phyloP scores from a whole-genome alignment of 1,139 yeast genomes.

The Hemisphaericaspora subhashii region DNA sequence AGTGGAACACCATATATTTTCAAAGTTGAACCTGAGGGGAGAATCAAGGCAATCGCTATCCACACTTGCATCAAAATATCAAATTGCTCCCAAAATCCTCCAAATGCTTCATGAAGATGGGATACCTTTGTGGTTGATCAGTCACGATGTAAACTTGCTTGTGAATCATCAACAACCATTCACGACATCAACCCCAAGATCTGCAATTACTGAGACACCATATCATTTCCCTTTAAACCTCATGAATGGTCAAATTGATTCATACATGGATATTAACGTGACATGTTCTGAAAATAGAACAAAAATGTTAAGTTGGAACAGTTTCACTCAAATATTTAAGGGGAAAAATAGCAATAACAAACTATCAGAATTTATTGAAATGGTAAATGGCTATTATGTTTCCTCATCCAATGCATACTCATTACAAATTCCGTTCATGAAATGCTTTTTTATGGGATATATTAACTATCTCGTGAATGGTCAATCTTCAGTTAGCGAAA shows the following conservation, averaged over 20 bases:
- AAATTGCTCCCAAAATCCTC: not conserved
- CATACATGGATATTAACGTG: conserved; percentile 29
- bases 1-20: conserved; percentile 15
- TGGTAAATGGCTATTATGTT: conserved; percentile 35
- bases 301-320: conserved; percentile 35
- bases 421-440: conserved; percentile 41
- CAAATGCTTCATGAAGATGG: conserved; percentile 4
- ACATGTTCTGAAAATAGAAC: conserved; percentile 9
- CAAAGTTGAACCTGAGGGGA: conserved; percentile 8
- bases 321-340: conserved; percentile 31
- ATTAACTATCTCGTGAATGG: conserved; percentile 40
- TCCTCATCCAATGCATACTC: conserved; percentile 20
- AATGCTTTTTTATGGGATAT: conserved; percentile 42
- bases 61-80: not conserved
- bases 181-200: conserved; percentile 16
- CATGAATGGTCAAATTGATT: conserved; percentile 27
- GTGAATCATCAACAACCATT: conserved; percentile 8
- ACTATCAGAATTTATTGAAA: conserved; percentile 30
- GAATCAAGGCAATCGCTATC: not conserved
- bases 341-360: conserved; percentile 17
- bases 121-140: conserved; percentile 14
- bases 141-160: conserved; percentile 15
- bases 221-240: conserved; percentile 19
- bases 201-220: conserved; percentile 13
- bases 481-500: conserved; percentile 17